Conservation (phyloP, 202 grass and related monocot genomes). For the Bolboschoenoplectus hybrid region DNA sequence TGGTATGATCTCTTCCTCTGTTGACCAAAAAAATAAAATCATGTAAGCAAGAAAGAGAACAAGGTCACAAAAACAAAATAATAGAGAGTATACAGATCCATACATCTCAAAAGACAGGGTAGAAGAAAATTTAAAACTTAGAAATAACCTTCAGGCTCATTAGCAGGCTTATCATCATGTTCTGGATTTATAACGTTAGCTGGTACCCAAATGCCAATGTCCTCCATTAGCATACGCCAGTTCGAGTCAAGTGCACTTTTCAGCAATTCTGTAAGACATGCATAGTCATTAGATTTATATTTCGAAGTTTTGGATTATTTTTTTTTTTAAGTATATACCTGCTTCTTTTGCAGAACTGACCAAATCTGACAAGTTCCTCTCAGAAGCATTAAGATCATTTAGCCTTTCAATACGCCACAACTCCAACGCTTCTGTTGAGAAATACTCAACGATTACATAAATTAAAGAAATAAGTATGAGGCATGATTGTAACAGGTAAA, state of each 20-base stretch:
- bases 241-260: constrained; percentile 61
- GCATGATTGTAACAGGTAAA: not conserved
- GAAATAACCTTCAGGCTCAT: constrained; percentile 86
- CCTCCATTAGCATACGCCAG: constrained; percentile 65
- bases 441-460: constrained; percentile 30
- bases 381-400: constrained; percentile 56
- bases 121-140: not conserved
- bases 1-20: constrained; percentile 86
- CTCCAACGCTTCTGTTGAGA: constrained; percentile 61
- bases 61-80: not conserved
- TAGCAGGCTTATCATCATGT: constrained; percentile 79
- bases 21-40: not conserved
- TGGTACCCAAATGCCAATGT: constrained; percentile 85
- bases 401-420: constrained; percentile 76
- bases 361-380: constrained; percentile 54
- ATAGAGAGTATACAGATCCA: not conserved
- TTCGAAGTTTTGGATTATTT: constrained; percentile 8
- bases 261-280: constrained; percentile 57
- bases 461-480: not conserved
- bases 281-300: constrained; percentile 31
- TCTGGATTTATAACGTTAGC: constrained; percentile 56
- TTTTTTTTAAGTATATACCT: constrained; percentile 48
- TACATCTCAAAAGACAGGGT: constrained; percentile 14
- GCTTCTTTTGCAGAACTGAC: constrained; percentile 55
- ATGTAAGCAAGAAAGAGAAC: not conserved